Evolutionary conservation across 2,329 filamentous ascomycete species (phyloP), one percentile per base, ranked within the genome.

Genomic region (Sclerotinia spermophila): DNA sequence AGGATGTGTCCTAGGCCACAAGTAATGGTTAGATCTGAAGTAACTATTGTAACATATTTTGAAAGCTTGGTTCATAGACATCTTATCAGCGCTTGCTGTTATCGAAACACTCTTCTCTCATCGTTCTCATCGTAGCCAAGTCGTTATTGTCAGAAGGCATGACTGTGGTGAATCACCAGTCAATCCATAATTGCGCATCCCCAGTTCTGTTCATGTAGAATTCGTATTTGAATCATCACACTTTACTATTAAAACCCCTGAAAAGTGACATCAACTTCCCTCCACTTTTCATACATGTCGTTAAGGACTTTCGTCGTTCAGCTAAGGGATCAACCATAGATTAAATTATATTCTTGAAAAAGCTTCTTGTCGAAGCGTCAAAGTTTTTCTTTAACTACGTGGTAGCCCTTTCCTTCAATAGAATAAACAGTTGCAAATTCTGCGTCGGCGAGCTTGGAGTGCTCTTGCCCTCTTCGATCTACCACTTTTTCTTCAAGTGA

Each of bases 341-440:
- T 24, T 24, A 27, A 24, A 40, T 11, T 5, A 13, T n/a, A 24
- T 24, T 10, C 44, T 44, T 21, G 38, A 7, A 21, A 40, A 40
- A 21, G 24, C 1, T 17, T 40, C 10, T 53, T 15, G 8, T 53
- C n/a, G 15, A 53, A 40, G 8, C 17, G 5, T 30, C 62, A 13
- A 2, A 53, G 17, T 53, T 66, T 15, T 7, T 17, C 51, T 7
- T 17, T 3, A 13, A 66, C 17, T 42, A 13, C 5, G 35, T 4
- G 27, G 35, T 42, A 17, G 62, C 53, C 30, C 62, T 24, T 53
- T 53, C 62, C 62, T 66, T 33, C 62, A 53, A 53, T 27, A 24
- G 24, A 17, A 10, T 5, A 40, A 30, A 8, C 3, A 7, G 17
- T 51, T 17, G 5, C 15, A n/a, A 48, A 48, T n/a, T 66, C 35